Percentiles rank a stretch among this genome's conserved stretches.
These are phyloP conservation scores for Bondarzewia mesenterica DNA, from an alignment of 1,284 basidiomycete genomes.

Conservation along the genomic window DNA sequence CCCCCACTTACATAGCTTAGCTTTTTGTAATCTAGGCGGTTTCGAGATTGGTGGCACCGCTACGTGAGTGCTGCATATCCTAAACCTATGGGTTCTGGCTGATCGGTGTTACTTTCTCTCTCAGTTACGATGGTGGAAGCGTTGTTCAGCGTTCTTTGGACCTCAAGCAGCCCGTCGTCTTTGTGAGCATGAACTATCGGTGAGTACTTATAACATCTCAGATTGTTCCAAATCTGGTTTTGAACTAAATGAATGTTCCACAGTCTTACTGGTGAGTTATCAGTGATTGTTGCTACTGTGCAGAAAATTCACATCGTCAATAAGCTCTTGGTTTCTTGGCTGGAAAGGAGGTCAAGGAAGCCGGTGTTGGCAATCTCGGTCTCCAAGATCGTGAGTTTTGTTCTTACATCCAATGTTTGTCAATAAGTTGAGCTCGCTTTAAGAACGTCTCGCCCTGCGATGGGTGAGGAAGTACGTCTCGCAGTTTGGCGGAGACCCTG, in stretches of 20 bases:
- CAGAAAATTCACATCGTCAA: background rate
- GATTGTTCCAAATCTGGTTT: background rate
- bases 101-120: too few species aligned
- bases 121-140: constrained; percentile 12
- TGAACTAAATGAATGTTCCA: too few species aligned
- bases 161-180: constrained; percentile 21
- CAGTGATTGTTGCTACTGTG: background rate
- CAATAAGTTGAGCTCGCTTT: background rate
- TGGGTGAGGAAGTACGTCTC: constrained; percentile 5
- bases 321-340: background rate
- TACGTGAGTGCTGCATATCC: constrained; percentile 12
- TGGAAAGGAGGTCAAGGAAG: background rate
- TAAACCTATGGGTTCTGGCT: too few species aligned
- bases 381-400: constrained; percentile 1
- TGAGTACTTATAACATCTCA: constrained; percentile 4
- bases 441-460: constrained; percentile 4
- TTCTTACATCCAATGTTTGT: background rate
- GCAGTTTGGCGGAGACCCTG: constrained; percentile 4
- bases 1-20: background rate
- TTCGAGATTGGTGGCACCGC: constrained; percentile 16
- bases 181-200: constrained; percentile 29
- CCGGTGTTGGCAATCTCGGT: constrained; percentile 1
- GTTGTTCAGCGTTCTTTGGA: constrained; percentile 20
- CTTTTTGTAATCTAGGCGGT: constrained; percentile 13
- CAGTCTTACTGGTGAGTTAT: background rate